phyloP scores from a whole-genome alignment of 352 stramenopile genomes.

The Phytophthora sojae region DNA sequence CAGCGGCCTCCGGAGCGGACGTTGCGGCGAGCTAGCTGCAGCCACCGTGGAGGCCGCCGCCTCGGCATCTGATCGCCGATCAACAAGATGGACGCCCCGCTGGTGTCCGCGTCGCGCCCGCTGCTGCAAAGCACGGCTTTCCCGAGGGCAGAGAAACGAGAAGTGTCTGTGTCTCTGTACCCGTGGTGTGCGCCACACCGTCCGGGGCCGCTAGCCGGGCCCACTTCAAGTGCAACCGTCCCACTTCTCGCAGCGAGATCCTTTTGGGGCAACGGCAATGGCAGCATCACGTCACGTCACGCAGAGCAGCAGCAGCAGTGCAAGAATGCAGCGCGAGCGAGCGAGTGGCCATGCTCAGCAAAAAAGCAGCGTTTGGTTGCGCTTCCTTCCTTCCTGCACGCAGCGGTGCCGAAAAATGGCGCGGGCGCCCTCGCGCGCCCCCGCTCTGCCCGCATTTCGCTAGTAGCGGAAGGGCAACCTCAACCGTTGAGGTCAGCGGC shows the following conservation, averaged over 20 bases:
- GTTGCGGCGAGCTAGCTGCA: too few relatives aligned
- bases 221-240: neutral
- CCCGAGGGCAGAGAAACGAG: neutral
- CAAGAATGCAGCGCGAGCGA: too few relatives aligned
- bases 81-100: neutral
- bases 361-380: too few relatives aligned
- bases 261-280: neutral
- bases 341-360: too few relatives aligned
- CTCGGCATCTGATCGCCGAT: neutral
- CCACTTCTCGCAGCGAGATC: conserved; percentile 1
- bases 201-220: neutral
- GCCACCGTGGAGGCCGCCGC: too few relatives aligned
- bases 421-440: too few relatives aligned
- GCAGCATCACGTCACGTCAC: too few relatives aligned
- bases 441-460: neutral
- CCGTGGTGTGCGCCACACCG: neutral
- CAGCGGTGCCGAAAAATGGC: neutral
- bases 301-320: too few relatives aligned
- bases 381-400: too few relatives aligned
- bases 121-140: neutral
- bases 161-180: neutral
- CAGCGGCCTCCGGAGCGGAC: too few relatives aligned
- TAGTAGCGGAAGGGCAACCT: neutral
- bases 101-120: neutral
- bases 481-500: neutral